These are phyloP conservation scores for Ensete glaucum DNA, from an alignment of 176 grass and related monocot species.

Conservation along the genomic window DNA sequence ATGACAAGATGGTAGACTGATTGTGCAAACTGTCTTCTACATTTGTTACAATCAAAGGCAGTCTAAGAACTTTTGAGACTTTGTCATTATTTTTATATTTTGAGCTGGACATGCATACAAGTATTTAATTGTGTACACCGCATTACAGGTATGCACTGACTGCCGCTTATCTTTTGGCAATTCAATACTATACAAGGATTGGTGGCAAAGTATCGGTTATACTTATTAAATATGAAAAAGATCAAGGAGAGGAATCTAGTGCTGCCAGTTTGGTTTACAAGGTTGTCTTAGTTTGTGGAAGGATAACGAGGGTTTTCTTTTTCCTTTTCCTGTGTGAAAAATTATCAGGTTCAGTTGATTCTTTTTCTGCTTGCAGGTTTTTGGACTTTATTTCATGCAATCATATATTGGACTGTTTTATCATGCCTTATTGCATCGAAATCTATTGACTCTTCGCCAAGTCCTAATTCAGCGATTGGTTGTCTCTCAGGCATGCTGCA, in stretches of 20 bases:
- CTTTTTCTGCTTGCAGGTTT: conserved; percentile 45
- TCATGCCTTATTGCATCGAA: conserved; percentile 64
- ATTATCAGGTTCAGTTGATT: not conserved
- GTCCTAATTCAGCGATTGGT: conserved; percentile 90
- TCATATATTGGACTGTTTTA: conserved; percentile 99
- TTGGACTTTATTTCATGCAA: conserved; percentile 97
- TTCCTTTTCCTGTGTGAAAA: not conserved
- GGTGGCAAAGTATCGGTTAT: conserved; percentile 86
- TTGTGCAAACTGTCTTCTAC: too few relatives aligned
- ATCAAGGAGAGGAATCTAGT: conserved; percentile 89
- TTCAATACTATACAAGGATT: conserved; percentile 94
- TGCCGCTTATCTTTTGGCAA: conserved; percentile 80
- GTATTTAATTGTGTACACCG: not conserved
- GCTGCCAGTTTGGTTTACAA: conserved; percentile 99
- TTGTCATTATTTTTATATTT: too few relatives aligned
- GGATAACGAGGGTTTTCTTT: not conserved
- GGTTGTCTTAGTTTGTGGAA: conserved; percentile 27
- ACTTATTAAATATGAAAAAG: conserved; percentile 95
- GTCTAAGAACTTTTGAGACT: too few relatives aligned
- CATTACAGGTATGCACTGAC: conserved; percentile 74
- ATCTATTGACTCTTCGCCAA: conserved; percentile 64
- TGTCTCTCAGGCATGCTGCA: conserved; percentile 70
- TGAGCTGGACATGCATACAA: too few relatives aligned
- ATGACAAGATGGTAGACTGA: too few relatives aligned
- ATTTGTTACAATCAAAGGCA: too few relatives aligned